Conservation (phyloP, 352 stramenopile species). For the Pythium vanterpoolii region DNA sequence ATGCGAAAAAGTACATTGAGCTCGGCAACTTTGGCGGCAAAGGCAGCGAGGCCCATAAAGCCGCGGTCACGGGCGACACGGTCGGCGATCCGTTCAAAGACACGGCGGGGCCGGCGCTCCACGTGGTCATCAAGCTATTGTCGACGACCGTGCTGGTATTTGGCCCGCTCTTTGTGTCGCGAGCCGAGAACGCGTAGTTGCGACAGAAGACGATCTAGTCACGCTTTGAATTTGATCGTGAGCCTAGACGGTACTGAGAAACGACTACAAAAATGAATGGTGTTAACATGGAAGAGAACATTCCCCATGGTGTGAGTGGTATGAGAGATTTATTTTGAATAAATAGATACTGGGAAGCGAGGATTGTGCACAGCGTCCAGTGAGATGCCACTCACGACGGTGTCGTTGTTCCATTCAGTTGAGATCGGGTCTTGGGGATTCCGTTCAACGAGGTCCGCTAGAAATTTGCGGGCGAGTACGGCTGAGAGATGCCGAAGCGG, state of each 20-base stretch:
- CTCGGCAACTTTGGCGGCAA: slow-evolving; percentile 94
- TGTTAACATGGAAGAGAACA: background rate
- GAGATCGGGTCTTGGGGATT: slow-evolving; percentile 14
- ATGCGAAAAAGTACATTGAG: slow-evolving; percentile 99
- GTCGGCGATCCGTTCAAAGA: slow-evolving; percentile 98
- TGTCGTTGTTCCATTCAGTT: slow-evolving; percentile 35
- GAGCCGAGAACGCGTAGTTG: slow-evolving; percentile 20
- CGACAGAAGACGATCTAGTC: background rate
- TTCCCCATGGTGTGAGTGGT: too few species aligned
- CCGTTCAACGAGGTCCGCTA: slow-evolving; percentile 26
- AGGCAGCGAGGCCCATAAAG: slow-evolving; percentile 96
- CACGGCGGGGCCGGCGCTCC: slow-evolving; percentile 94
- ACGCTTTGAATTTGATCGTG: too few species aligned
- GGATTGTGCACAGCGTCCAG: slow-evolving; percentile 42
- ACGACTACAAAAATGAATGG: background rate
- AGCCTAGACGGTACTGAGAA: background rate
- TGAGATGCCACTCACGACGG: slow-evolving; percentile 37
- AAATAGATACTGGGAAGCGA: slow-evolving; percentile 46
- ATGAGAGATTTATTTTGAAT: slow-evolving; percentile 25
- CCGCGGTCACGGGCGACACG: slow-evolving; percentile 96
- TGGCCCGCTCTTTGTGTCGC: slow-evolving; percentile 89
- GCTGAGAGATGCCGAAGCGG: slow-evolving; percentile 31
- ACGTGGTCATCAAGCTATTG: slow-evolving; percentile 98
- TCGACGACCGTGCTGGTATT: slow-evolving; percentile 93
- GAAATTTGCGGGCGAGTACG: slow-evolving; percentile 30